Evolutionary conservation across 768 basidiomycete species (phyloP).

Genomic region (Gyrodon lividus): DNA sequence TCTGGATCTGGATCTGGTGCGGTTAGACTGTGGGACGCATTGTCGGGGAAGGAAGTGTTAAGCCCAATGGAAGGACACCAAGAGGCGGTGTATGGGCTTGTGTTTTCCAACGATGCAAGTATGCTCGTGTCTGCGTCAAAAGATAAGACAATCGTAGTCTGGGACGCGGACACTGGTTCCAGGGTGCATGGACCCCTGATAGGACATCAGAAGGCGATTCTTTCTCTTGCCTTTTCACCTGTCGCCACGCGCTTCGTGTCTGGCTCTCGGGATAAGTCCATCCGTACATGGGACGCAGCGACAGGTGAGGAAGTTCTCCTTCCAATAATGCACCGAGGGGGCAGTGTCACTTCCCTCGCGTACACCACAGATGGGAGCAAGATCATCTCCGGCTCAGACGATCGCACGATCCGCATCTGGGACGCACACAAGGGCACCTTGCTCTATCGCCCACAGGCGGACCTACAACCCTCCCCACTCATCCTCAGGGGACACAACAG

Average conservation of each 20-base stretch:
- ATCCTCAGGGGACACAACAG: conserved; percentile 22
- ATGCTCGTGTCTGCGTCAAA: conserved; percentile 26
- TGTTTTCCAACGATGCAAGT: conserved; percentile 29
- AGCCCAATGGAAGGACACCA: conserved; percentile 18
- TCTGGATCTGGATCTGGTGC: conserved; percentile 23
- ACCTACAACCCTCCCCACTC: conserved; percentile 7
- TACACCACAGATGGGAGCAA: conserved; percentile 31
- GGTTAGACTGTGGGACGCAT: conserved; percentile 26
- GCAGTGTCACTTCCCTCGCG: conserved; percentile 22
- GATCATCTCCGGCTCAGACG: conserved; percentile 32
- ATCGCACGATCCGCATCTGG: conserved; percentile 31
- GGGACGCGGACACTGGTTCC: conserved; percentile 19
- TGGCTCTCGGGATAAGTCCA: conserved; percentile 29
- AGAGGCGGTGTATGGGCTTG: conserved; percentile 25
- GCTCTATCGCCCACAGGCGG: conserved; percentile 13
- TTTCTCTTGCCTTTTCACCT: conserved; percentile 32
- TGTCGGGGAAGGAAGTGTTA: conserved; percentile 21
- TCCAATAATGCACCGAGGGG: conserved; percentile 17
- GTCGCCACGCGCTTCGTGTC: conserved; percentile 26
- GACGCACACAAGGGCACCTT: conserved; percentile 20
- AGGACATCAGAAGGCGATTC: conserved; percentile 25
- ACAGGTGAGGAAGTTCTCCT: conserved; percentile 15
- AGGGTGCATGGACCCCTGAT: conserved; percentile 15
- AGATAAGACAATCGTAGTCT: conserved; percentile 27
- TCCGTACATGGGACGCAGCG: conserved; percentile 28